Base-by-base conservation (phyloP, 139 green algal genomes). In the Spirogloea muscicola region DNA sequence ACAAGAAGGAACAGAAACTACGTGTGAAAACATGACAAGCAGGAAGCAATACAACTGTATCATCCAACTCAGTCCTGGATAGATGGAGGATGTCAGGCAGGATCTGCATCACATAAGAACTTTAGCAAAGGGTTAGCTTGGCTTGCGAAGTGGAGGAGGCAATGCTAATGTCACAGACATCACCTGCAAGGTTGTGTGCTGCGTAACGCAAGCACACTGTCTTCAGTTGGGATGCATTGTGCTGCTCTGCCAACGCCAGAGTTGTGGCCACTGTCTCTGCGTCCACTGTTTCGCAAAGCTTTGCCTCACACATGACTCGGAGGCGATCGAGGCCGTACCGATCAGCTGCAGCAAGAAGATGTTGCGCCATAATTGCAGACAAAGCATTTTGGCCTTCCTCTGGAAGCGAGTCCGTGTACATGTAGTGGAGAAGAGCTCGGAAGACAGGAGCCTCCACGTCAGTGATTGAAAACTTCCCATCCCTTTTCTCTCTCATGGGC, bases 321-420 rank as follows among this genome's bases (percentile, higher is more conserved):
- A 98, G 86, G n/a, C 93, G 83, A 49, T 86, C 81, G 25, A 98
- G 87, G 80, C 91, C 84, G 76, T 94, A 97, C 52, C 86, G 82
- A 82, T 99, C 94, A 10, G 94, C 94, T 3, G 94, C 94, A 21
- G 91, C 91, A 49, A 99, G 85, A 75, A 99, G 82, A 84, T 98
- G 94, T 62, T 83, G 76, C 18, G 69, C 58, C 68, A 83, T 78
- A 16, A 80, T 63, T 37, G 63, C 33, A 13, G 71, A 72, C 0
- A 46, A 42, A 43, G 63, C 33, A 27, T 34, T 33, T 21, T 31
- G 38, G 10, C 36, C 39, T 0, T 62, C 77, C 27, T 27, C 37
- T 5, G 63, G 39, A 13, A 78, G 38, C 2, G 62, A 31, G 42
- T 70, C 70, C 10, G 92, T 90, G 88, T 98, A 98, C 44, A 93